phyloP scores from a whole-genome alignment of 2,329 filamentous ascomycete genomes.

The Trichoderma breve region DNA sequence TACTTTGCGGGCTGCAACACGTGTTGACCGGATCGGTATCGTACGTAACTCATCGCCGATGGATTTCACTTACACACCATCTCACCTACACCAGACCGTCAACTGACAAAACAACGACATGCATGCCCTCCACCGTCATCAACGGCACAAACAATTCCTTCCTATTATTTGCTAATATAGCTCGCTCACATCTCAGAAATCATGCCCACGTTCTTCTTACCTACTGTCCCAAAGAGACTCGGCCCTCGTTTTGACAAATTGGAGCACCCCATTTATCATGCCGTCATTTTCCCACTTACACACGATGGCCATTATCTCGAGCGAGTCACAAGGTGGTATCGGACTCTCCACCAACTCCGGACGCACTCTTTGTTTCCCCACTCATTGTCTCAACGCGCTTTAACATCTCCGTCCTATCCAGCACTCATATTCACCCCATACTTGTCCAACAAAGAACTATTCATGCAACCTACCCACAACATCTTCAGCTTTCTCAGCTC shows the following conservation, averaged over 20 bases:
- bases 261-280: neutral
- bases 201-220: neutral
- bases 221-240: neutral
- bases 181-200: neutral
- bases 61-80: neutral
- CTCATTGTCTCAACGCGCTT: neutral
- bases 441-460: neutral
- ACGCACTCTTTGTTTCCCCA: neutral
- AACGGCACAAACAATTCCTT: neutral
- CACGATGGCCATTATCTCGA: neutral
- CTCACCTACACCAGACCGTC: neutral
- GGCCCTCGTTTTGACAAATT: neutral
- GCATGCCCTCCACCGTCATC: neutral
- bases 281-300: neutral
- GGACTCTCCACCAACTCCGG: neutral
- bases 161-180: neutral
- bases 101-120: neutral
- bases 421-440: neutral
- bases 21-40: neutral
- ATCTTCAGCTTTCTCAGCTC: neutral
- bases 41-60: neutral
- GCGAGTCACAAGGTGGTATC: constrained; percentile 9
- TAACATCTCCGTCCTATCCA: neutral
- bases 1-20: neutral
- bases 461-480: neutral